Evolutionary conservation across 2,329 filamentous ascomycete genomes (phyloP).

Genomic region (Neoscytalidium dimidiatum): DNA sequence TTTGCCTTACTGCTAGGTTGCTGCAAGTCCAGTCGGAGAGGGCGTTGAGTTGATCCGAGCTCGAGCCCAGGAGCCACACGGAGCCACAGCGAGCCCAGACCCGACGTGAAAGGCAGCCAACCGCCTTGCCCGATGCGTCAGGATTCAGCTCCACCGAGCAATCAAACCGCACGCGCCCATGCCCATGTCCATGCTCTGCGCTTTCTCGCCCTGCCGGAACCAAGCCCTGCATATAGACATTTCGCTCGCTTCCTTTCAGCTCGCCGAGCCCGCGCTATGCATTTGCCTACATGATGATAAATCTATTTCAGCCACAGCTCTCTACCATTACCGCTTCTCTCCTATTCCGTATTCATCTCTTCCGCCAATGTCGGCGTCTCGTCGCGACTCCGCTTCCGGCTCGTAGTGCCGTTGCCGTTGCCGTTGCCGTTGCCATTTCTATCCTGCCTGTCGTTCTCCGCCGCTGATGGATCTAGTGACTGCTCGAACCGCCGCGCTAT

Average conservation of each 20-base stretch:
- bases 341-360: conserved; percentile 17
- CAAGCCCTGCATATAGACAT: not conserved
- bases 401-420: not conserved
- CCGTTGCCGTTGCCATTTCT: not conserved
- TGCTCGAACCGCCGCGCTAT: conserved; percentile 37
- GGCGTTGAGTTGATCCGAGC: conserved; percentile 2
- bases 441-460: not conserved
- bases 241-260: not conserved
- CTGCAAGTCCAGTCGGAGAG: conserved; percentile 11
- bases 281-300: not conserved
- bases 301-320: not conserved
- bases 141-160: not conserved
- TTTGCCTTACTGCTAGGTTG: conserved; percentile 8
- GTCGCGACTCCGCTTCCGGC: conserved; percentile 11
- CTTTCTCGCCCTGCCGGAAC: not conserved
- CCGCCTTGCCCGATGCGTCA: conserved; percentile 1
- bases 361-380: conserved; percentile 9
- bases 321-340: not conserved
- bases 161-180: not conserved
- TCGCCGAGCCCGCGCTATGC: not conserved
- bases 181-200: no score
- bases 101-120: not conserved
- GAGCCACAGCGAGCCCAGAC: not conserved
- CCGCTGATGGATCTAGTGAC: not conserved
- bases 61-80: not conserved